These are phyloP conservation scores for Excoecaria cochinchinensis DNA, from an alignment of 345 rosid genomes.

Conservation along the genomic window DNA sequence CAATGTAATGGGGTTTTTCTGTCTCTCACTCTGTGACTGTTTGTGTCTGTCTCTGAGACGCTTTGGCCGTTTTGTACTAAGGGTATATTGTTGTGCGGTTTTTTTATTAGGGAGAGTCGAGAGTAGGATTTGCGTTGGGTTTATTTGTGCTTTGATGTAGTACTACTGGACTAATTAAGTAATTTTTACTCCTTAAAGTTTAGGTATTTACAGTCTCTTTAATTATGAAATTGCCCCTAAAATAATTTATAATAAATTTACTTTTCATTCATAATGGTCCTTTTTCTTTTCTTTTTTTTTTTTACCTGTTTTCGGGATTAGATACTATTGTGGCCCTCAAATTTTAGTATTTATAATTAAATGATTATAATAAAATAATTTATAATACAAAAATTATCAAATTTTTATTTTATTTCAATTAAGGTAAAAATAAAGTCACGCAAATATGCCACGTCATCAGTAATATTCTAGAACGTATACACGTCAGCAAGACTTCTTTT, in stretches of 20 bases:
- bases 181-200: not conserved
- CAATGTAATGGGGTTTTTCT: not conserved
- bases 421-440: too few species aligned
- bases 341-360: too few species aligned
- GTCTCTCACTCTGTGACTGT: not conserved
- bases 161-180: not conserved
- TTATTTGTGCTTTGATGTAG: not conserved
- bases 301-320: too few species aligned
- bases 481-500: too few species aligned
- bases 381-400: too few species aligned
- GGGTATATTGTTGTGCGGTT: conserved; percentile 12
- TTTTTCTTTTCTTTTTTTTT: not conserved
- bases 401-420: too few species aligned
- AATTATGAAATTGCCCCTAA: not conserved
- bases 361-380: too few species aligned
- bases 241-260: not conserved
- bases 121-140: not conserved
- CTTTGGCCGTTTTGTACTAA: conserved; percentile 7
- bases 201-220: not conserved
- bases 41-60: not conserved
- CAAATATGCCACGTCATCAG: too few species aligned
- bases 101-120: not conserved
- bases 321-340: too few species aligned
- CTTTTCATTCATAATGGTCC: too few species aligned
- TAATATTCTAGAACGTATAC: too few species aligned